Percentiles rank a stretch among this genome's conserved stretches.
Evolutionary conservation across 176 grass and related monocot species (phyloP).

Genomic region (sorghum (Sorghum bicolor)): DNA sequence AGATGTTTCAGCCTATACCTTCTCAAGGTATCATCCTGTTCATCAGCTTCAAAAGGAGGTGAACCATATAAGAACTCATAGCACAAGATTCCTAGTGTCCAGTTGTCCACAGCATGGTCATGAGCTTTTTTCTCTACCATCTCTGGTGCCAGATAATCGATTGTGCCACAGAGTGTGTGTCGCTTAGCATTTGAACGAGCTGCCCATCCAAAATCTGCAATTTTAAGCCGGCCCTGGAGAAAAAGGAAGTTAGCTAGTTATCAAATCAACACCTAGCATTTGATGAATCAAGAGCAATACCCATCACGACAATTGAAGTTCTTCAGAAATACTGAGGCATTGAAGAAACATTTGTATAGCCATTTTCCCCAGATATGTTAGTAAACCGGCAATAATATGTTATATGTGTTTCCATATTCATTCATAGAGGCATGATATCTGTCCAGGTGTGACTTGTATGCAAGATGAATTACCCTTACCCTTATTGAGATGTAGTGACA

Average conservation of each 20-base stretch:
- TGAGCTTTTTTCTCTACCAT: slow-evolving; percentile 92
- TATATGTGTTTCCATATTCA: background rate
- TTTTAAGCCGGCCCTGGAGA: slow-evolving; percentile 79
- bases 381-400: background rate
- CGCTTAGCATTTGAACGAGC: slow-evolving; percentile 73
- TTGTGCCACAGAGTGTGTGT: slow-evolving; percentile 88
- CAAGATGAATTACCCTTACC: background rate
- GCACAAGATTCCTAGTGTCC: slow-evolving; percentile 87
- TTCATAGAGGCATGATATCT: background rate
- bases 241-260: slow-evolving; percentile 14
- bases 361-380: background rate
- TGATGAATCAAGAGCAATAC: background rate
- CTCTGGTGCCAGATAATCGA: slow-evolving; percentile 92
- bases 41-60: slow-evolving; percentile 75
- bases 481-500: background rate
- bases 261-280: background rate
- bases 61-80: slow-evolving; percentile 90
- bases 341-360: background rate
- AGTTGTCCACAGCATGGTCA: slow-evolving; percentile 89
- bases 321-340: background rate
- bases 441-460: background rate
- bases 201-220: slow-evolving; percentile 97
- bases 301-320: background rate
- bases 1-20: slow-evolving; percentile 32
- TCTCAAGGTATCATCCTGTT: slow-evolving; percentile 60